A percentile compares a stretch with the other conserved stretches of the same genome.
These are phyloP conservation scores for Penicillium pulvis DNA, from an alignment of 495 filamentous ascomycete genomes.

Conservation along the genomic window DNA sequence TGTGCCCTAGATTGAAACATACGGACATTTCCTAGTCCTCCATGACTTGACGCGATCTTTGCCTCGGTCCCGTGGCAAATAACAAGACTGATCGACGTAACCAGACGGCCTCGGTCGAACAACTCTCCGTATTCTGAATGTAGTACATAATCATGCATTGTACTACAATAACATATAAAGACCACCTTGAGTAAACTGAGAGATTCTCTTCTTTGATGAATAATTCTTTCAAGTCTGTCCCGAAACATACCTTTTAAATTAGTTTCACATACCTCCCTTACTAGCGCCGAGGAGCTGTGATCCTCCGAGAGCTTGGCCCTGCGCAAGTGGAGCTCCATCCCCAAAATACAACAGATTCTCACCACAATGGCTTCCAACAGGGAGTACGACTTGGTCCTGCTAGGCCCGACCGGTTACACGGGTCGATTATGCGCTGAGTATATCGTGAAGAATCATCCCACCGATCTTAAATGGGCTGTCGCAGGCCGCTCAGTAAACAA, in stretches of 20 bases:
- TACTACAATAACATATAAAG: not conserved
- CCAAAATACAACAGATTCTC: not conserved
- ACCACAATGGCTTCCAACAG: slow-evolving; percentile 45
- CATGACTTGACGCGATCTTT: not conserved
- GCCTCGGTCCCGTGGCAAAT: not conserved
- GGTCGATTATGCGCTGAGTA: slow-evolving; percentile 77
- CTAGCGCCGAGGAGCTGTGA: slow-evolving; percentile 17
- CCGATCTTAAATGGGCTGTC: slow-evolving; percentile 84
- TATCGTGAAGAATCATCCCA: slow-evolving; percentile 72
- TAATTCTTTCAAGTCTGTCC: not conserved
- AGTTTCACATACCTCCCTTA: not conserved
- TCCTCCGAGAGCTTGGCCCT: slow-evolving; percentile 10
- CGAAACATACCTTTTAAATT: not conserved
- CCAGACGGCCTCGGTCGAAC: slow-evolving; percentile 4
- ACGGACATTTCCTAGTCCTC: not conserved
- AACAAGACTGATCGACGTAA: not conserved
- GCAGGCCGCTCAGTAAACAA: slow-evolving; percentile 79
- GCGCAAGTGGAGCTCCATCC: slow-evolving; percentile 13
- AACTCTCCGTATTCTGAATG: not conserved
- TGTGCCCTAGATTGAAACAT: not conserved
- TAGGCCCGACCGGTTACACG: slow-evolving; percentile 88
- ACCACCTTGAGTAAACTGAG: not conserved
- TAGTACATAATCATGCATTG: not conserved
- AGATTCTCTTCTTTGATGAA: not conserved
- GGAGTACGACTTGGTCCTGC: slow-evolving; percentile 80